A percentile compares a stretch with the other conserved stretches of the same genome.
Conservation (phyloP, 495 filamentous ascomycete species). For the Daldinia caldariorum region DNA sequence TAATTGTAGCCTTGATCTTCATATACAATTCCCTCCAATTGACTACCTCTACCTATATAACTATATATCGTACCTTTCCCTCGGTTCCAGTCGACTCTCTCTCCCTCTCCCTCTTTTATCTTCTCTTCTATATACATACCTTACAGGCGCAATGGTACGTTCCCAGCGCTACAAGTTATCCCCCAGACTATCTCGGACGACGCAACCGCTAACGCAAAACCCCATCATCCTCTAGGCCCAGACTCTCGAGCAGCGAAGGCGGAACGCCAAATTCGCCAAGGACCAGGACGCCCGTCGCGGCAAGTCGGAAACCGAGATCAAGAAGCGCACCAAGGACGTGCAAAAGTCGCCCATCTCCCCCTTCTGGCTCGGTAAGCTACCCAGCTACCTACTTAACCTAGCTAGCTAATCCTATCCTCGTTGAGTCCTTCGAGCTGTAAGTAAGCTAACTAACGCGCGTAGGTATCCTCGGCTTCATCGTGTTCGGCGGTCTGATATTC, state of each 20-base stretch:
- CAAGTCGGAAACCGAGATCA: conserved; percentile 75
- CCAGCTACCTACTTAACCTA: no score
- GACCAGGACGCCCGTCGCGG: conserved; percentile 82
- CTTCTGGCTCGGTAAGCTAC: conserved; percentile 86
- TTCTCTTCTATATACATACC: conserved; percentile 10
- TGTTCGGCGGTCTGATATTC: conserved; percentile 86
- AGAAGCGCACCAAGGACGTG: conserved; percentile 70
- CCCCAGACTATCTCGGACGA: neutral
- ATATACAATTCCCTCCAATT: conserved; percentile 10
- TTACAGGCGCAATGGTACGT: conserved; percentile 36
- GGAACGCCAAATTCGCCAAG: conserved; percentile 85
- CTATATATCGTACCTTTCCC: neutral
- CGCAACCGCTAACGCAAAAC: conserved; percentile 2
- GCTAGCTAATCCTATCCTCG: neutral
- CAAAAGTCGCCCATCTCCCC: conserved; percentile 81
- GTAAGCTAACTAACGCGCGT: neutral
- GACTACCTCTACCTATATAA: neutral
- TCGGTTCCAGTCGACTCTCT: neutral
- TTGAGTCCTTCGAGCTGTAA: neutral
- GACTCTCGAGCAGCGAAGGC: conserved; percentile 91
- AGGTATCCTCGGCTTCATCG: conserved; percentile 82
- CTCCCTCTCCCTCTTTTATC: neutral
- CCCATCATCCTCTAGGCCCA: conserved; percentile 76
- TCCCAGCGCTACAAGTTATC: neutral
- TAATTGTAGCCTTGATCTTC: neutral